phyloP scores from a whole-genome alignment of 2,329 filamentous ascomycete species.

The Ascochyta viciae-villosae region DNA sequence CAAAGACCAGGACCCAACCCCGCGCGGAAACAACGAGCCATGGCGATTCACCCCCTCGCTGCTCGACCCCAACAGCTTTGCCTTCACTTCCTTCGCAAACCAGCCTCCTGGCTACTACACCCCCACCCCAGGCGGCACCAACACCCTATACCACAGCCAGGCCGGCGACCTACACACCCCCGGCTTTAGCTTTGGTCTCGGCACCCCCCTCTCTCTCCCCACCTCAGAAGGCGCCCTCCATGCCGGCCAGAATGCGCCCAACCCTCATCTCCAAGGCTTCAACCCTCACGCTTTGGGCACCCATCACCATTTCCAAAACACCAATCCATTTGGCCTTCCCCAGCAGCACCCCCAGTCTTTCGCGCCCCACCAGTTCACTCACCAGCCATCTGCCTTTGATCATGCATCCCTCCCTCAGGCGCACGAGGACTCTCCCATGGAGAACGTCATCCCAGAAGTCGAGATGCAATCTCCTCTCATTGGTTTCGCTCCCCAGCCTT shows the following conservation, averaged over 20 bases:
- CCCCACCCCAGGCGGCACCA: conserved; percentile 81
- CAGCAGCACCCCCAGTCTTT: conserved; percentile 60
- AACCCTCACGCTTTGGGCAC: conserved; percentile 55
- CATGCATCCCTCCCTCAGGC: conserved; percentile 69
- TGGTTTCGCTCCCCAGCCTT: conserved; percentile 60
- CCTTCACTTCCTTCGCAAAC: conserved; percentile 80
- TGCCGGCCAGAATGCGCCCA: conserved; percentile 56
- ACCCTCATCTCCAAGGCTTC: conserved; percentile 69
- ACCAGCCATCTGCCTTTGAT: conserved; percentile 81
- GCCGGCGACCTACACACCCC: conserved; percentile 89
- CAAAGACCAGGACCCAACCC: conserved; percentile 84
- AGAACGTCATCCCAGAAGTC: conserved; percentile 60
- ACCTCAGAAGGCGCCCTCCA: conserved; percentile 71
- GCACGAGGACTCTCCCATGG: conserved; percentile 71
- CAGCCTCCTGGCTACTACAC: conserved; percentile 86
- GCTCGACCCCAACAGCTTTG: conserved; percentile 83
- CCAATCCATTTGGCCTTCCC: conserved; percentile 73
- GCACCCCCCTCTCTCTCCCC: conserved; percentile 83
- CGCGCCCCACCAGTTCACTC: conserved; percentile 80
- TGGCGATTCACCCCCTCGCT: conserved; percentile 90
- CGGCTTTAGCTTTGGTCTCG: conserved; percentile 73
- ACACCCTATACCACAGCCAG: conserved; percentile 81
- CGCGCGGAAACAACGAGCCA: conserved; percentile 77
- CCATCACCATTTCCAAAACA: conserved; percentile 62
- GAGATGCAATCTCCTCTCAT: conserved; percentile 69